Conservation (phyloP, 371 early-diverging fungal genomes). For the Thermomucor indicae-seudaticae region DNA sequence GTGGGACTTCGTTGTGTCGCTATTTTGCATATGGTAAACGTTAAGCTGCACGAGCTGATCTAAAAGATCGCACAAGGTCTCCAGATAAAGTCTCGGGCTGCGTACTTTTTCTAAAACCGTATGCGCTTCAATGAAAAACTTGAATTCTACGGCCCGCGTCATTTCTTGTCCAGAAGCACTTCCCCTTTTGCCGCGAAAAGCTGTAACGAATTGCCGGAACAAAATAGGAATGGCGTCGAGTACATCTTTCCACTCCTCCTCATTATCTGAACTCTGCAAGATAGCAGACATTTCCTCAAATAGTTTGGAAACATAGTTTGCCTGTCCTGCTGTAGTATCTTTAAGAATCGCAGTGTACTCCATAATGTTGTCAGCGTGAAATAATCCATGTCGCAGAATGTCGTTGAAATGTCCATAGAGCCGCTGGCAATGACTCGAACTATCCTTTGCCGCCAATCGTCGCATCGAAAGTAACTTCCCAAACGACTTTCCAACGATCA, state of each 20-base stretch:
- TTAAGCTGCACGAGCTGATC: constrained; percentile 24
- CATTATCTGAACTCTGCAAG: constrained; percentile 9
- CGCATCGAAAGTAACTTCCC: constrained; percentile 16
- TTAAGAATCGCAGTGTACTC: constrained; percentile 38
- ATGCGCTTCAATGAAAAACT: constrained; percentile 25
- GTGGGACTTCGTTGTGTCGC: constrained; percentile 27
- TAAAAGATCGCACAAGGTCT: constrained; percentile 15
- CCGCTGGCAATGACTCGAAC: too few species aligned
- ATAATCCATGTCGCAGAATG: constrained; percentile 26
- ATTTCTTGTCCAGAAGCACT: constrained; percentile 23
- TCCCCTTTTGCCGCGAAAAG: constrained; percentile 30
- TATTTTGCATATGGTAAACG: constrained; percentile 30
- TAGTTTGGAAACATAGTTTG: constrained; percentile 28
- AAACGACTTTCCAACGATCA: constrained; percentile 26
- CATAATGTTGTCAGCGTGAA: constrained; percentile 36
- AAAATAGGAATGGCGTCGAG: constrained; percentile 27
- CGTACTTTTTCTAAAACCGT: constrained; percentile 8
- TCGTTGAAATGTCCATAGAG: constrained; percentile 11
- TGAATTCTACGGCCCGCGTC: constrained; percentile 34
- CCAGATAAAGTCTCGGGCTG: constrained; percentile 2
- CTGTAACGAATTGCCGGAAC: constrained; percentile 21
- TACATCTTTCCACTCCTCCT: constrained; percentile 29
- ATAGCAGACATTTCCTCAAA: constrained; percentile 31
- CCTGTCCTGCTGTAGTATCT: constrained; percentile 9
- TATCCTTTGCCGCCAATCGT: background rate